Evolutionary conservation across 2,329 filamentous ascomycete species (phyloP).

Genomic region (Diaporthe sp.): DNA sequence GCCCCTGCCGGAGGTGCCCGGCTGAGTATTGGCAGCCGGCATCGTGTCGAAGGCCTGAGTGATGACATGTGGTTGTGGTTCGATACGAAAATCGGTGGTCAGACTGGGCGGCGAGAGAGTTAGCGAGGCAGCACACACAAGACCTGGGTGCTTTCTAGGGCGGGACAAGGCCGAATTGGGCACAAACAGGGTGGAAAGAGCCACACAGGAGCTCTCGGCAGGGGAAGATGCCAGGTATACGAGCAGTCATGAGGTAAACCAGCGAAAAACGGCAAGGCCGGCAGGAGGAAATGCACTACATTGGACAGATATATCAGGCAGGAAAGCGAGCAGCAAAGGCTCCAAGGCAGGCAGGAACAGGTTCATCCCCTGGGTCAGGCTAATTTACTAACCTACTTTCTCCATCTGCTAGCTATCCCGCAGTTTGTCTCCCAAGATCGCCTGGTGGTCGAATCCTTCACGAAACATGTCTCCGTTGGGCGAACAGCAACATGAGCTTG

Average conservation of each 20-base stretch:
- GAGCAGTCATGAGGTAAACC: neutral
- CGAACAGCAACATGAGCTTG: slow-evolving; percentile 5
- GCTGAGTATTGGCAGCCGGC: slow-evolving; percentile 9
- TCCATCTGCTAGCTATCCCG: slow-evolving; percentile 11
- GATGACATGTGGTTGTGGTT: slow-evolving; percentile 3
- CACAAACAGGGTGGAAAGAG: neutral
- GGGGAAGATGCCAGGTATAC: neutral
- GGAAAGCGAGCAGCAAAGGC: neutral
- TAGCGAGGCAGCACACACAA: neutral
- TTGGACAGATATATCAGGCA: neutral
- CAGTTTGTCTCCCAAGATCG: slow-evolving; percentile 20
- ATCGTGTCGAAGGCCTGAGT: neutral
- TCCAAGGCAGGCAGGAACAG: neutral
- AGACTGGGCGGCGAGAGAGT: neutral
- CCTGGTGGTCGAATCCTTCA: neutral
- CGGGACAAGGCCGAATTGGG: neutral
- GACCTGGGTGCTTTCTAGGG: neutral
- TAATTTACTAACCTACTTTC: neutral
- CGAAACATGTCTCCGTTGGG: slow-evolving; percentile 13
- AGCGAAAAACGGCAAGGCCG: neutral
- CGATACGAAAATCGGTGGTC: neutral
- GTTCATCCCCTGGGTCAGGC: neutral
- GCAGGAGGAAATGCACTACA: neutral
- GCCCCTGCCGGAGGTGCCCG: slow-evolving; percentile 12
- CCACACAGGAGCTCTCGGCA: neutral